phyloP scores from a whole-genome alignment of 495 filamentous ascomycete species.

The Penicillium macrosclerotiorum region DNA sequence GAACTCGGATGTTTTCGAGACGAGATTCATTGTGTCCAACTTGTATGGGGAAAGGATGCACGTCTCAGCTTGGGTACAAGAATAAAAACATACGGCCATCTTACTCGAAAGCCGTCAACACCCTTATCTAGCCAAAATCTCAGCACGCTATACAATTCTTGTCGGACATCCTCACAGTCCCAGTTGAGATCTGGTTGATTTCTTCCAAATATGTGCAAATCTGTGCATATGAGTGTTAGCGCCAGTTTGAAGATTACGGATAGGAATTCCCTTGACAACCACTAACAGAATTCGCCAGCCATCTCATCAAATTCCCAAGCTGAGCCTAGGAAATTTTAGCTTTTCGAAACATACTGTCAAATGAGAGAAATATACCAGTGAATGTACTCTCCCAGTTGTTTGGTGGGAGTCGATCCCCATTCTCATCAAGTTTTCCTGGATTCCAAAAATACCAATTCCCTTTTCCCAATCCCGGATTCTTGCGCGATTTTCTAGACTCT shows the following conservation, averaged over 20 bases:
- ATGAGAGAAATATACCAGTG: no score
- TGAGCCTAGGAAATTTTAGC: no score
- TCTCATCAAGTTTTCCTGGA: conserved; percentile 33
- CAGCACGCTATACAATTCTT: conserved; percentile 39
- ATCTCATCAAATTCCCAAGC: conserved; percentile 46
- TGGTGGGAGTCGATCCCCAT: conserved; percentile 48
- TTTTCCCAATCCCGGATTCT: conserved; percentile 35
- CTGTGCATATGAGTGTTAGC: no score
- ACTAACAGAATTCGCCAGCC: conserved; percentile 48
- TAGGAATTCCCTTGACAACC: no score
- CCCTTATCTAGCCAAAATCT: conserved; percentile 49
- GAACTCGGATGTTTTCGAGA: conserved; percentile 40
- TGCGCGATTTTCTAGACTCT: conserved; percentile 44
- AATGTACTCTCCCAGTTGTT: conserved; percentile 49
- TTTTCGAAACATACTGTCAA: no score
- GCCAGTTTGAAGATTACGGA: no score
- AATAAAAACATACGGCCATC: no score
- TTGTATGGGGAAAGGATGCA: no score
- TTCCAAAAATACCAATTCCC: conserved; percentile 57
- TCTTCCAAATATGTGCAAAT: conserved; percentile 43
- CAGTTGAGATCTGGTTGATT: conserved; percentile 51
- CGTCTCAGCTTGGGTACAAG: no score
- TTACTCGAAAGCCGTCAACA: conserved; percentile 46
- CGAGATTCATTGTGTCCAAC: conserved; percentile 55
- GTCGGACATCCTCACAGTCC: conserved; percentile 41